Percentiles rank a stretch among this genome's conserved stretches.
These are phyloP conservation scores for Chlorella sp. DNA, from an alignment of 139 green algal species.

Conservation along the genomic window DNA sequence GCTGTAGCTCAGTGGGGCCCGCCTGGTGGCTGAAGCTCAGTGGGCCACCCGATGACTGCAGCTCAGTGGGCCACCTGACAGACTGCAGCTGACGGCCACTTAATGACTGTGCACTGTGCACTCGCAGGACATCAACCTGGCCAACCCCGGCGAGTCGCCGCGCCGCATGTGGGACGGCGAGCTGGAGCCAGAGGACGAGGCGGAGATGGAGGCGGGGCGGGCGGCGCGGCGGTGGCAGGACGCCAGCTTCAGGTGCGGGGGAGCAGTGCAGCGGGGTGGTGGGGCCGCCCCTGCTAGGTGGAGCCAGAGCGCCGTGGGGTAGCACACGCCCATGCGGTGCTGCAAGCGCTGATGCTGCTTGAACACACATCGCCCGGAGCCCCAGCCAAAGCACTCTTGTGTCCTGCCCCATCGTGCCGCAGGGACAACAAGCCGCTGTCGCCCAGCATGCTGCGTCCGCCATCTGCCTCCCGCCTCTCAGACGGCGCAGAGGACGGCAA, in stretches of 20 bases:
- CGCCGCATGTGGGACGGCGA: conserved; percentile 22
- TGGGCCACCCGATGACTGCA: too few species aligned
- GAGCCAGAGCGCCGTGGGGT: too few species aligned
- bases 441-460: conserved; percentile 31
- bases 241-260: neutral
- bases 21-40: too few species aligned
- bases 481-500: neutral
- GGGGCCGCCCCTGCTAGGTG: too few species aligned
- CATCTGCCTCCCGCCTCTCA: neutral
- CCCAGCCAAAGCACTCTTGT: neutral
- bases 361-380: neutral
- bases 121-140: conserved; percentile 5
- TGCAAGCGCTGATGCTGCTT: too few species aligned
- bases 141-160: neutral
- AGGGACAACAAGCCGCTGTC: conserved; percentile 25
- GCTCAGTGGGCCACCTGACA: too few species aligned
- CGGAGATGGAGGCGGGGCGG: neutral
- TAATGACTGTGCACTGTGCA: neutral
- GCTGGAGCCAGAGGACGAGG: conserved; percentile 18
- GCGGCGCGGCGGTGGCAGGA: neutral
- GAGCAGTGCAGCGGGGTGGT: neutral
- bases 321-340: too few species aligned
- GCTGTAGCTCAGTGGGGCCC: too few species aligned
- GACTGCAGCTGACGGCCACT: too few species aligned
- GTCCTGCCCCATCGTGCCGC: neutral